Evolutionary conservation across 441 rosid genomes (phyloP).

Genomic region (Gossypium schwendimanii): DNA sequence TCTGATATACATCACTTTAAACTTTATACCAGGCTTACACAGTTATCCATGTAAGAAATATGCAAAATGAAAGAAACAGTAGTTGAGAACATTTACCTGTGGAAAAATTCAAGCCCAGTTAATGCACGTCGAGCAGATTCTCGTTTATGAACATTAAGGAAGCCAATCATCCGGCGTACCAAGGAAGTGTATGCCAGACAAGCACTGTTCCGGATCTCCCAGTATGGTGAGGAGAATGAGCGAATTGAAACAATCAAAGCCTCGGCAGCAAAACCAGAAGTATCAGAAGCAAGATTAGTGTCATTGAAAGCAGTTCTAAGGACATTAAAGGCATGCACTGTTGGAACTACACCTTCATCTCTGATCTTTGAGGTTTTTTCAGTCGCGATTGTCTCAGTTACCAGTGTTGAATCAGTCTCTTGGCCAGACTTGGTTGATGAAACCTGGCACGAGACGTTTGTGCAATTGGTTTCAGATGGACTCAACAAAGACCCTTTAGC

Average conservation of each 20-base stretch:
- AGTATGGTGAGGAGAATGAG: conserved; percentile 89
- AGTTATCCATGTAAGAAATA: conserved; percentile 1
- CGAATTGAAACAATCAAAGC: conserved; percentile 72
- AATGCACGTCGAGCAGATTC: conserved; percentile 78
- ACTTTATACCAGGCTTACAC: neutral
- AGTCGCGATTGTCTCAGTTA: conserved; percentile 31
- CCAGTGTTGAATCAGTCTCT: conserved; percentile 22
- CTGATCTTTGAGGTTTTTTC: conserved; percentile 67
- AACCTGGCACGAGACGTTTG: conserved; percentile 22
- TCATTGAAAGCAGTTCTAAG: conserved; percentile 91
- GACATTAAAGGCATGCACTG: conserved; percentile 92
- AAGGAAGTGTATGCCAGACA: conserved; percentile 88
- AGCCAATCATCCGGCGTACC: conserved; percentile 84
- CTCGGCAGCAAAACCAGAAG: conserved; percentile 93
- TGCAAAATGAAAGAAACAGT: neutral
- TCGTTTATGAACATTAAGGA: conserved; percentile 83
- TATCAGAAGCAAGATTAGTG: conserved; percentile 86
- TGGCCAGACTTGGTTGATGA: conserved; percentile 23
- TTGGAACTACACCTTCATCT: conserved; percentile 92
- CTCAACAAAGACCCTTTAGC: conserved; percentile 54
- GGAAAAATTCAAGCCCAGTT: conserved; percentile 94
- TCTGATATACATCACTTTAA: neutral
- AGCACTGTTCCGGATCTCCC: conserved; percentile 97
- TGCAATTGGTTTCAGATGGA: conserved; percentile 22
- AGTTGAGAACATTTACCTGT: conserved; percentile 49